phyloP scores from a whole-genome alignment of 345 rosid genomes.

The Ceriops tagal region DNA sequence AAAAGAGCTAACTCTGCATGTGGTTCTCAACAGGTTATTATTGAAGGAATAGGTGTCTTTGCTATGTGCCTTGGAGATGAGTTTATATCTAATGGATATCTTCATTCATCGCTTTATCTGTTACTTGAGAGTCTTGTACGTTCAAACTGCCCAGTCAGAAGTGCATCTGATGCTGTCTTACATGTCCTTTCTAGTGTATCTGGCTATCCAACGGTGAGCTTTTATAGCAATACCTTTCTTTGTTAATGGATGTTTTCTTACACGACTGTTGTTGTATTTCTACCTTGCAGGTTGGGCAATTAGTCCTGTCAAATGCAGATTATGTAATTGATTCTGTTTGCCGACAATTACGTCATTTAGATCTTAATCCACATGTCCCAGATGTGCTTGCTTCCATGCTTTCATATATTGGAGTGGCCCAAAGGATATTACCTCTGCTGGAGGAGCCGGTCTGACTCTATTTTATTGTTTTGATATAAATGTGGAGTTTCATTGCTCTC shows the following conservation, averaged over 20 bases:
- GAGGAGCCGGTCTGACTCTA: slow-evolving; percentile 75
- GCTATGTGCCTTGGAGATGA: slow-evolving; percentile 67
- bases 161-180: slow-evolving; percentile 73
- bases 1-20: slow-evolving; percentile 9
- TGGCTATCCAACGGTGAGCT: slow-evolving; percentile 66
- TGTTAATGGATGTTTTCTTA: slow-evolving; percentile 7
- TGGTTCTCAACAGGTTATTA: slow-evolving; percentile 49
- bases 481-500: not conserved
- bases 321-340: slow-evolving; percentile 84
- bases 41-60: slow-evolving; percentile 82
- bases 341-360: slow-evolving; percentile 81
- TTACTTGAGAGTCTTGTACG: slow-evolving; percentile 78
- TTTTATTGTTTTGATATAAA: not conserved
- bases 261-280: slow-evolving; percentile 10
- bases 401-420: slow-evolving; percentile 83
- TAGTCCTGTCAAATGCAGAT: slow-evolving; percentile 89
- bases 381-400: slow-evolving; percentile 94
- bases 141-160: slow-evolving; percentile 66
- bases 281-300: slow-evolving; percentile 70
- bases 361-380: slow-evolving; percentile 86
- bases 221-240: slow-evolving; percentile 9
- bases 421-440: slow-evolving; percentile 68
- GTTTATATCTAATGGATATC: slow-evolving; percentile 80
- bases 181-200: slow-evolving; percentile 56
- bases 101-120: slow-evolving; percentile 80